phyloP scores from a whole-genome alignment of 108 stramenopile genomes.

The Skeletonema marinoi region DNA sequence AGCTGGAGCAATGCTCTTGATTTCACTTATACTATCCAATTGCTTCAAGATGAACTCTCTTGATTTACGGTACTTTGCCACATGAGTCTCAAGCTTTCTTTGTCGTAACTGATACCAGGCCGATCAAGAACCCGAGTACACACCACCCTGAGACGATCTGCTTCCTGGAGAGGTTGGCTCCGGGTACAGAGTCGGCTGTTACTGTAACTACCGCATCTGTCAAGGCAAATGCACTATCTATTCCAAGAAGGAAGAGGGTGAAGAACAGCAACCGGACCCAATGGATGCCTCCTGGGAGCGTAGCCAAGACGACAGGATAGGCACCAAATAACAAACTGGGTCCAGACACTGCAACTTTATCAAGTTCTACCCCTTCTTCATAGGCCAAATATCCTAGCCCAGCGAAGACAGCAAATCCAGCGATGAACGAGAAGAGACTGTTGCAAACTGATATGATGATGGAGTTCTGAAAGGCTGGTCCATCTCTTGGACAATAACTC shows the following conservation, averaged over 20 bases:
- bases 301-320: conserved; percentile 54
- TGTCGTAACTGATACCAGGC: too few relatives aligned
- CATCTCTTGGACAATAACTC: conserved; percentile 34
- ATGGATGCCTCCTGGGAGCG: conserved; percentile 42
- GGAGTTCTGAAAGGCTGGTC: conserved; percentile 48
- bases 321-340: conserved; percentile 58
- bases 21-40: conserved; percentile 47
- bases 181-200: conserved; percentile 16
- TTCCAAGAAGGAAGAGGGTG: conserved; percentile 55
- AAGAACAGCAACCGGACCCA: conserved; percentile 58
- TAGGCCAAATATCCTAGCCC: conserved; percentile 50
- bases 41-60: conserved; percentile 64
- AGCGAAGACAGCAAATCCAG: conserved; percentile 64
- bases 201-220: conserved; percentile 35
- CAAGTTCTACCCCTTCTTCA: conserved; percentile 14
- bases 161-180: conserved; percentile 10
- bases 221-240: conserved; percentile 64
- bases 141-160: conserved; percentile 22
- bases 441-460: conserved; percentile 39
- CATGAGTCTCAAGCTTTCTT: conserved; percentile 82
- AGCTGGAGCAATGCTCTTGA: conserved; percentile 77
- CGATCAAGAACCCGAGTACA: conserved; percentile 20
- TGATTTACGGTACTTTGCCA: conserved; percentile 69
- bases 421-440: conserved; percentile 54
- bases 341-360: conserved; percentile 31